Percentiles rank a stretch among this genome's conserved stretches.
These are phyloP conservation scores for Populus hybrid DNA, from an alignment of 441 rosid species.

Conservation along the genomic window DNA sequence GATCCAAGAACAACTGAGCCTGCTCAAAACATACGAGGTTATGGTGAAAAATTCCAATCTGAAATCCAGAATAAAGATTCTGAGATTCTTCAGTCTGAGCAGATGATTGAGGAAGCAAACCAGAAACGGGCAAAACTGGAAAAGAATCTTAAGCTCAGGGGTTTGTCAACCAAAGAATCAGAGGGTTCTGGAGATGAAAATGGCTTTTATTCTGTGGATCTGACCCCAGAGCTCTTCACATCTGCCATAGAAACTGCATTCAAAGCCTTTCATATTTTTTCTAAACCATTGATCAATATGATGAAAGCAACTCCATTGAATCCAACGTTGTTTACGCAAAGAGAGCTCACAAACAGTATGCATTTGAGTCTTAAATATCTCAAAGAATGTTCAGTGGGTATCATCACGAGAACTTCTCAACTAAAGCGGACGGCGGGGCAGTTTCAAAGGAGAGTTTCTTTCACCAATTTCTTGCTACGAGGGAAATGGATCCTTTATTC, in stretches of 20 bases:
- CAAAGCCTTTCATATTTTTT: constrained; percentile 89
- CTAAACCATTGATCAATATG: constrained; percentile 91
- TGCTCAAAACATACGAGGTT: constrained; percentile 91
- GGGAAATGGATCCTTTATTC: constrained; percentile 85
- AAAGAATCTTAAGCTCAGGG: constrained; percentile 91
- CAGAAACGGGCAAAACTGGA: constrained; percentile 79
- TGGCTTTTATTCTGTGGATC: constrained; percentile 55
- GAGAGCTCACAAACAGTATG: constrained; percentile 91
- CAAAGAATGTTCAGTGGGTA: constrained; percentile 88
- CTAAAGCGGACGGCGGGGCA: constrained; percentile 42
- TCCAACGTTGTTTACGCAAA: constrained; percentile 81
- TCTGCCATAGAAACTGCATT: constrained; percentile 71
- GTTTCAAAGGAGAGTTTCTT: constrained; percentile 67
- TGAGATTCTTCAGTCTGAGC: constrained; percentile 71
- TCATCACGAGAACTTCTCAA: constrained; percentile 66
- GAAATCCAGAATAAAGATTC: constrained; percentile 74
- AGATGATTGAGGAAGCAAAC: constrained; percentile 82
- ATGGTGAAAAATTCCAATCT: constrained; percentile 97
- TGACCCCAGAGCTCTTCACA: constrained; percentile 64
- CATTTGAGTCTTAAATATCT: constrained; percentile 93
- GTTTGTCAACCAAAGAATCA: constrained; percentile 70
- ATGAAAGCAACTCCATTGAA: constrained; percentile 92
- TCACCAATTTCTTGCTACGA: constrained; percentile 67
- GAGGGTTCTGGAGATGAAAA: constrained; percentile 52
- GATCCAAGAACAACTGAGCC: constrained; percentile 96